Conservation (phyloP, 441 rosid species). For the Adansonia grandidieri region DNA sequence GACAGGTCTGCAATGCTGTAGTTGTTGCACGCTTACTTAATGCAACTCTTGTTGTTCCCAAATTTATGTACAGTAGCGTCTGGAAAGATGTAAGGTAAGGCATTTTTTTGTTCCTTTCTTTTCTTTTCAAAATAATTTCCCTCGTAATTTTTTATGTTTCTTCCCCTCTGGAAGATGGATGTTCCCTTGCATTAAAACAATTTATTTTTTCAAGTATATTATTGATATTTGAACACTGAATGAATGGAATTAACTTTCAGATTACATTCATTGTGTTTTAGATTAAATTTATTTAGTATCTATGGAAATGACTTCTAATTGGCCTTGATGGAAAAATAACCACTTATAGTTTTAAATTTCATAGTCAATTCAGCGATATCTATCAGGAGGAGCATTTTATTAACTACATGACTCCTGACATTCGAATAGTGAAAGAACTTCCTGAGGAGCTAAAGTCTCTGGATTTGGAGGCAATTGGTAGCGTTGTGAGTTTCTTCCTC, state of each 20-base stretch:
- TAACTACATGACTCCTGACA: slow-evolving; percentile 69
- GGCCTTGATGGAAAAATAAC: slow-evolving; percentile 33
- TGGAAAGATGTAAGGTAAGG: slow-evolving; percentile 91
- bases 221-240: neutral
- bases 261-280: no score
- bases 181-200: neutral
- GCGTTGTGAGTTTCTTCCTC: slow-evolving; percentile 64
- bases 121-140: neutral
- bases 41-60: slow-evolving; percentile 90
- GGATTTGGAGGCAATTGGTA: slow-evolving; percentile 89
- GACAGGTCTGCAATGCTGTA: slow-evolving; percentile 93
- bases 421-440: slow-evolving; percentile 75
- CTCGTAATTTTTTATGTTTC: slow-evolving; percentile 2
- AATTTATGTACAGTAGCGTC: slow-evolving; percentile 91
- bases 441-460: slow-evolving; percentile 79
- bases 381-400: slow-evolving; percentile 93
- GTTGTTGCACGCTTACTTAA: slow-evolving; percentile 84
- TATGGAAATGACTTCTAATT: slow-evolving; percentile 17
- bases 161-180: neutral
- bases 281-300: neutral
- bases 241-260: neutral
- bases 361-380: slow-evolving; percentile 88
- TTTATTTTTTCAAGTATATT: neutral
- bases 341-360: slow-evolving; percentile 36
- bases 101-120: slow-evolving; percentile 32